Percentiles rank a stretch among this genome's conserved stretches.
These are phyloP conservation scores for Fusarium irregulare DNA, from an alignment of 2,329 filamentous ascomycete genomes.

Conservation along the genomic window DNA sequence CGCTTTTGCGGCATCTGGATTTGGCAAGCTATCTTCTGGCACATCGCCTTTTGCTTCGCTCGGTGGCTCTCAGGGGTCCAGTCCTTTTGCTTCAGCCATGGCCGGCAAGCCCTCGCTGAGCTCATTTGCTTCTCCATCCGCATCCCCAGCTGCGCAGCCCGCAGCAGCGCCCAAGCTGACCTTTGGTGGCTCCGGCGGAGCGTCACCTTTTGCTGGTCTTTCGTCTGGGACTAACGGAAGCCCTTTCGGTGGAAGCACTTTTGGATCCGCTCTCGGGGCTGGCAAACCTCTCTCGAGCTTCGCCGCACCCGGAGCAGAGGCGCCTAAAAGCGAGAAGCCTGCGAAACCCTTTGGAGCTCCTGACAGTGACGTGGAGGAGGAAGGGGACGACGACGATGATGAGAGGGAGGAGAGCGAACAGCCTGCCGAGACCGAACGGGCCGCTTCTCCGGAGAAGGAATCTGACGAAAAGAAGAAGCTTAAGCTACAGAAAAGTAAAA, in stretches of 20 bases:
- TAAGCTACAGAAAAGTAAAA: constrained; percentile 75
- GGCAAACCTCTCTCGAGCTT: constrained; percentile 72
- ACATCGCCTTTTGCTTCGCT: constrained; percentile 73
- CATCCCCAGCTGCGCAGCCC: constrained; percentile 42
- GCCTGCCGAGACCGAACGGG: constrained; percentile 61
- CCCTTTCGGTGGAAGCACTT: constrained; percentile 54
- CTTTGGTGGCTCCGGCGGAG: constrained; percentile 57
- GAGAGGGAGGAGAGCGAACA: constrained; percentile 56
- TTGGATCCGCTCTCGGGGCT: constrained; percentile 54
- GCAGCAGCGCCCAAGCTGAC: constrained; percentile 59
- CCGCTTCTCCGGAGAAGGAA: constrained; percentile 62
- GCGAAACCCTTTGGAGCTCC: constrained; percentile 82
- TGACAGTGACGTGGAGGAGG: constrained; percentile 71
- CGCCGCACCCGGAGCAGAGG: constrained; percentile 67
- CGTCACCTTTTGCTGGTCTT: constrained; percentile 63
- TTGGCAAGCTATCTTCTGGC: constrained; percentile 73
- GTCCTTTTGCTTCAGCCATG: constrained; percentile 59
- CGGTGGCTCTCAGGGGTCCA: constrained; percentile 59
- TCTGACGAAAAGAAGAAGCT: constrained; percentile 73
- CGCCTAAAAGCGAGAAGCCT: constrained; percentile 68
- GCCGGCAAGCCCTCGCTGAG: constrained; percentile 51
- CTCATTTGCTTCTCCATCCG: constrained; percentile 50
- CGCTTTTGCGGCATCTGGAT: constrained; percentile 75
- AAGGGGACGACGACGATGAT: constrained; percentile 52
- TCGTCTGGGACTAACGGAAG: constrained; percentile 56